Conservation (phyloP, 2,329 filamentous ascomycete genomes). For the Trichoderma hamatum region DNA sequence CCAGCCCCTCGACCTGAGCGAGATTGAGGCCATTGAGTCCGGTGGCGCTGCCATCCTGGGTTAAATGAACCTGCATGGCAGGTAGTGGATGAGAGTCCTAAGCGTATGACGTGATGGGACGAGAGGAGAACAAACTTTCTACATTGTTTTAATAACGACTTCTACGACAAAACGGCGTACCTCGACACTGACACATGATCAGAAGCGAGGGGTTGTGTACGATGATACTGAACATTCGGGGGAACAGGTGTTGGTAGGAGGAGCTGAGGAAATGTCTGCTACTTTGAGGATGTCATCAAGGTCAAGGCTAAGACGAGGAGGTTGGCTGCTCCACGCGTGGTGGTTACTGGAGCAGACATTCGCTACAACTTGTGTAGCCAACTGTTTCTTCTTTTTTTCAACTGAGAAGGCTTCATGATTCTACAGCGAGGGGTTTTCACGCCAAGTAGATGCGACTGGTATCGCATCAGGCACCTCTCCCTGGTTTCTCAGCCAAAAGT, state of each 20-base stretch:
- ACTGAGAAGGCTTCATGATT: not conserved
- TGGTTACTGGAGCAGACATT: not conserved
- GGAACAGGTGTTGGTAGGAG: not conserved
- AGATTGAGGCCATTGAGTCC: constrained; percentile 96
- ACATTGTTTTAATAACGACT: constrained; percentile 11
- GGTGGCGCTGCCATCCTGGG: constrained; percentile 71
- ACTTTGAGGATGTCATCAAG: constrained; percentile 4
- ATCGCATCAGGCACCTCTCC: not conserved
- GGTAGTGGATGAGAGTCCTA: not conserved
- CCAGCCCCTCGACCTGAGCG: constrained; percentile 70
- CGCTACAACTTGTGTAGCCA: not conserved
- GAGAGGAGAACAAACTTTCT: not conserved
- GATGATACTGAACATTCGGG: constrained; percentile 7
- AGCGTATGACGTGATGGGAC: not conserved
- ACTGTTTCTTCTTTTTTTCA: not conserved
- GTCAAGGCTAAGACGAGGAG: not conserved
- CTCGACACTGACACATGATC: constrained; percentile 12
- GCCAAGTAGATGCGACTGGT: not conserved
- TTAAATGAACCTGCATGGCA: constrained; percentile 36
- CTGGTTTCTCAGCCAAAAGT: not conserved
- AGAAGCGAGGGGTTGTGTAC: constrained; percentile 22
- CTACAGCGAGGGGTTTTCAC: not conserved
- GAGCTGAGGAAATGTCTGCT: not conserved
- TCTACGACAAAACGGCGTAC: constrained; percentile 19
- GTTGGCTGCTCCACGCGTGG: not conserved